Conservation (phyloP, 2,329 filamentous ascomycete species). For the Talaromyces verruculosus region DNA sequence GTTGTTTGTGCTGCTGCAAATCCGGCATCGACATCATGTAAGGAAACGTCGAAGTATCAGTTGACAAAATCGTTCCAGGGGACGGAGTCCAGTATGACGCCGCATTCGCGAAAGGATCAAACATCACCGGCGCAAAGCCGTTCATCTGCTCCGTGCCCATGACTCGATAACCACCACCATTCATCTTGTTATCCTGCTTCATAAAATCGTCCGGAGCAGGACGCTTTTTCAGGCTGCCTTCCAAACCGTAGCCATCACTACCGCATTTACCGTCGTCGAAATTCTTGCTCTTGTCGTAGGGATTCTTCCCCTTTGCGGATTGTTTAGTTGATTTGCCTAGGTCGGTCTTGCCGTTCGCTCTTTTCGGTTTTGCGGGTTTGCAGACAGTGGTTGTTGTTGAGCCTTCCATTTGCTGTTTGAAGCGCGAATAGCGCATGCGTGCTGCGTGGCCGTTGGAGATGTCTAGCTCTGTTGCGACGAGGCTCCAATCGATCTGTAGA, state of each 20-base stretch:
- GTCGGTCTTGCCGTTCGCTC: conserved; percentile 26
- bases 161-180: background rate
- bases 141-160: conserved; percentile 12
- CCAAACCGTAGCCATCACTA: background rate
- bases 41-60: conserved; percentile 10
- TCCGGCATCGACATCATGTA: background rate
- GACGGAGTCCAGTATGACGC: conserved; percentile 21
- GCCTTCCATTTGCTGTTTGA: conserved; percentile 55
- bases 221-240: conserved; percentile 19
- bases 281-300: conserved; percentile 7
- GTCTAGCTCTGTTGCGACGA: conserved; percentile 50
- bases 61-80: conserved; percentile 6
- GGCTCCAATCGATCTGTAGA: conserved; percentile 54
- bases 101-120: conserved; percentile 16
- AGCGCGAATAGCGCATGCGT: conserved; percentile 58
- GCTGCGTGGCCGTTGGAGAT: conserved; percentile 59
- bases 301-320: conserved; percentile 23
- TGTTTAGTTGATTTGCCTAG: conserved; percentile 25
- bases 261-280: background rate
- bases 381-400: conserved; percentile 28
- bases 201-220: conserved; percentile 15
- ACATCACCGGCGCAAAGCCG: conserved; percentile 6
- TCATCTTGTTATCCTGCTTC: conserved; percentile 12
- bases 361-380: conserved; percentile 28
- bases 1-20: conserved; percentile 8